Conservation (phyloP, 495 filamentous ascomycete species). For the Neurospora sp. region DNA sequence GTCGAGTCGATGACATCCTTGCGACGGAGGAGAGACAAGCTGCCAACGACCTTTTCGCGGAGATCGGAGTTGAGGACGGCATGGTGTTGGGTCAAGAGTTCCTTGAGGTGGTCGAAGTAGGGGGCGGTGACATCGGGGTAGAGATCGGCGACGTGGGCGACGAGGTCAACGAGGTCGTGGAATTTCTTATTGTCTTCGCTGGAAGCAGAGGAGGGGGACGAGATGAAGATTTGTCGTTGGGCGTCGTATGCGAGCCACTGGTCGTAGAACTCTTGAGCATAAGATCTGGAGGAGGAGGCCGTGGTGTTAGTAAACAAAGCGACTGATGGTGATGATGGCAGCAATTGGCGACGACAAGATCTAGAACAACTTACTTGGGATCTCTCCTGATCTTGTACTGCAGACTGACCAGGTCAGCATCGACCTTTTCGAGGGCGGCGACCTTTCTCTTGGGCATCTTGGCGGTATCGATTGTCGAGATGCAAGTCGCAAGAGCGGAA, state of each 20-base stretch:
- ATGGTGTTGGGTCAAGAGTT: conserved; percentile 73
- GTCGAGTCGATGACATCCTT: conserved; percentile 86
- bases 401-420: conserved; percentile 78
- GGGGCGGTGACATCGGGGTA: conserved; percentile 68
- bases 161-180: conserved; percentile 68
- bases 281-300: conserved; percentile 44
- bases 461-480: conserved; percentile 3
- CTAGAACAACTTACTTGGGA: conserved; percentile 46
- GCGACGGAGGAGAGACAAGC: conserved; percentile 73
- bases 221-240: conserved; percentile 80
- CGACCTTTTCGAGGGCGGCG: conserved; percentile 86
- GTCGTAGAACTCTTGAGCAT: conserved; percentile 72
- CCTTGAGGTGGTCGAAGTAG: conserved; percentile 73
- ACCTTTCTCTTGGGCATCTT: conserved; percentile 77
- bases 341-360: neutral
- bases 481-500: neutral
- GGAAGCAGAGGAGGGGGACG: conserved; percentile 64
- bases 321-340: neutral
- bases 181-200: conserved; percentile 69
- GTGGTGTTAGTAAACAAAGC: neutral
- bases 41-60: conserved; percentile 88
- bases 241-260: conserved; percentile 91
- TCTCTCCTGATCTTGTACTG: conserved; percentile 85
- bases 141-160: conserved; percentile 88
- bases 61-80: conserved; percentile 67